Base-by-base conservation (phyloP, 1,139 yeast genomes). In the Candida sp. region DNA sequence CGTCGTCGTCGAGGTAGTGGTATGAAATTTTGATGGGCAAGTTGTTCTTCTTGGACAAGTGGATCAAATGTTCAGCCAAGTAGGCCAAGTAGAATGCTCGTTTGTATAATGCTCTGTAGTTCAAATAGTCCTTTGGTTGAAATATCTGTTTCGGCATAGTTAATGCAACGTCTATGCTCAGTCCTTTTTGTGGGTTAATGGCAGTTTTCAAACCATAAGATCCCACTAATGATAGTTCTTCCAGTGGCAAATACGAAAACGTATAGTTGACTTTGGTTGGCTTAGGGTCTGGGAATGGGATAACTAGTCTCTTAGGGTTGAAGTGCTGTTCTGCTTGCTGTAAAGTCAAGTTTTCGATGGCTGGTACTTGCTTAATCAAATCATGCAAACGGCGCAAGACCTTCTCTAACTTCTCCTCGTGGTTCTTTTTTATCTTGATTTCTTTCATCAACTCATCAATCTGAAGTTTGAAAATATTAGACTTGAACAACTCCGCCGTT, bases 241-340 rank as follows among this genome's bases (percentile, higher is more conserved):
- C 82, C 0, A 98, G 99, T n/a, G 85, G 75, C 42, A 72, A 69
- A 63, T 84, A 92, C 38, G 84, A 79, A 61, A 93, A 87, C 54
- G 81, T 83, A 68, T 90, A 91, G 62, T 89, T 88, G 47, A 82
- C 80, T 41, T 80, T 73, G 9, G 81, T 71, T 38, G 97, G 96
- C 63, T 88, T 88, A 11, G 97, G 97, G 64, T 91, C 97, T 7
- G 96, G 91, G 69, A 89, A 93, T 38, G 98, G 98, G 35, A 92
- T 84, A 1, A 83, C 74, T 7, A 87, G 78, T 50, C 77, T 76
- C 38, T 77, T 73, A 46, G 78, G 69, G 53, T 78, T 72, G 62
- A 86, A 81, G 42, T 66, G 64, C 25, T 63, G 57, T 51, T 79
- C 83, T 0, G 85, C 86, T 48, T 88, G 83, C 4, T 74, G 72